Percentiles rank a stretch among this genome's conserved stretches.
These are phyloP conservation scores for Cadophora gregata DNA, from an alignment of 2,329 filamentous ascomycete species.

Conservation along the genomic window DNA sequence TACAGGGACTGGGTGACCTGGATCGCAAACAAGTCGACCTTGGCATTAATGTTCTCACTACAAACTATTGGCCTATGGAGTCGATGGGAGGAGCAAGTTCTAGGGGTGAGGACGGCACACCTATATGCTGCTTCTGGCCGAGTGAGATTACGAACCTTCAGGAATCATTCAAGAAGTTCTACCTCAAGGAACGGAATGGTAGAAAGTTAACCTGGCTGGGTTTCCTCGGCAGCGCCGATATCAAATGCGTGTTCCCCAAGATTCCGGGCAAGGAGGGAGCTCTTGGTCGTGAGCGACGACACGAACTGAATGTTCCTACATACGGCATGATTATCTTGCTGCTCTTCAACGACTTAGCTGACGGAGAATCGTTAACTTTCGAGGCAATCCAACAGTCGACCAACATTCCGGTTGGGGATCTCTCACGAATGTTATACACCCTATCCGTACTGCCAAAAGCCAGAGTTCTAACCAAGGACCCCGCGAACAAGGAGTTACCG, in stretches of 20 bases:
- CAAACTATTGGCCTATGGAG: conserved; percentile 94
- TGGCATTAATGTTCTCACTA: conserved; percentile 83
- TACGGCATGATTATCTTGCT: conserved; percentile 90
- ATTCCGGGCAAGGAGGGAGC: conserved; percentile 72
- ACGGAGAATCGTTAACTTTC: conserved; percentile 58
- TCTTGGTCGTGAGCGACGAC: conserved; percentile 70
- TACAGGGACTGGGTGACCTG: conserved; percentile 56
- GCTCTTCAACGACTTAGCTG: conserved; percentile 81
- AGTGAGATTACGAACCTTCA: conserved; percentile 75
- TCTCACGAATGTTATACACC: conserved; percentile 80
- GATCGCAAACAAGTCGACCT: conserved; percentile 75
- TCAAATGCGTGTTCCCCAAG: conserved; percentile 79
- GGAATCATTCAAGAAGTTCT: conserved; percentile 87
- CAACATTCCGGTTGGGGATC: conserved; percentile 75
- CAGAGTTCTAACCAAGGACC: conserved; percentile 79
- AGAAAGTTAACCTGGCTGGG: conserved; percentile 85
- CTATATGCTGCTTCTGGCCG: conserved; percentile 72
- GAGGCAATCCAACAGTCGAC: conserved; percentile 86
- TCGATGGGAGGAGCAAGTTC: conserved; percentile 70
- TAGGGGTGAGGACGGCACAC: conserved; percentile 54
- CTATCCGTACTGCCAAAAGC: conserved; percentile 85
- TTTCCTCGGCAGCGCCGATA: conserved; percentile 78
- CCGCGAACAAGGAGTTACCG: conserved; percentile 73
- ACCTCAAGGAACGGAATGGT: conserved; percentile 85
- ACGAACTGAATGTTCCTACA: conserved; percentile 91